These are phyloP conservation scores for Scleromitrula shiraiana DNA, from an alignment of 2,329 filamentous ascomycete species.

Conservation along the genomic window DNA sequence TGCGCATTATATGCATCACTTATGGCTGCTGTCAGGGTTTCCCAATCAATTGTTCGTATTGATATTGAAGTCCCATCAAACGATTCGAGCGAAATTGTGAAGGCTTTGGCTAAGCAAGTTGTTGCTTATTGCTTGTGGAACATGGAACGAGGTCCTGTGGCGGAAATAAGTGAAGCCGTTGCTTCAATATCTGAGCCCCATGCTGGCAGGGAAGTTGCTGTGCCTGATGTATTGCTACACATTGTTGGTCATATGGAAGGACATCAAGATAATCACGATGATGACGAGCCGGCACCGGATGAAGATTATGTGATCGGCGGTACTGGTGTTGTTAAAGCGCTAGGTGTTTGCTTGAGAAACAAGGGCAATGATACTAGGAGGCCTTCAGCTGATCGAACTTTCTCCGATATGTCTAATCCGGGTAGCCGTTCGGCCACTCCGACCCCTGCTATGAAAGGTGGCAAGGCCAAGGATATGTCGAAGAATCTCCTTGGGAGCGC, in stretches of 20 bases:
- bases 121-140: constrained; percentile 90
- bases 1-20: constrained; percentile 89
- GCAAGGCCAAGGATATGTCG: constrained; percentile 84
- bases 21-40: constrained; percentile 78
- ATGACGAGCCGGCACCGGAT: constrained; percentile 66
- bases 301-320: constrained; percentile 95
- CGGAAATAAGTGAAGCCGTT: constrained; percentile 45
- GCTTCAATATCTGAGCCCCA: constrained; percentile 29
- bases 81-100: constrained; percentile 82
- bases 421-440: constrained; percentile 40
- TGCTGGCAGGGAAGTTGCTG: constrained; percentile 44
- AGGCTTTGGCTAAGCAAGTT: constrained; percentile 87
- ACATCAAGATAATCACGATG: constrained; percentile 43
- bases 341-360: constrained; percentile 84
- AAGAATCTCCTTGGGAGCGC: constrained; percentile 83
- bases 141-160: constrained; percentile 69
- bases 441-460: constrained; percentile 35
- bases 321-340: constrained; percentile 87
- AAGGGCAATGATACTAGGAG: constrained; percentile 56
- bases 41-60: constrained; percentile 74
- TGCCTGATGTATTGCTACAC: constrained; percentile 80
- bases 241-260: constrained; percentile 65
- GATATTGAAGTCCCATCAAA: constrained; percentile 82
- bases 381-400: constrained; percentile 21
- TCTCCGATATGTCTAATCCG: constrained; percentile 17